Conservation (phyloP, 2,329 filamentous ascomycete genomes). For the Fusarium secorum region DNA sequence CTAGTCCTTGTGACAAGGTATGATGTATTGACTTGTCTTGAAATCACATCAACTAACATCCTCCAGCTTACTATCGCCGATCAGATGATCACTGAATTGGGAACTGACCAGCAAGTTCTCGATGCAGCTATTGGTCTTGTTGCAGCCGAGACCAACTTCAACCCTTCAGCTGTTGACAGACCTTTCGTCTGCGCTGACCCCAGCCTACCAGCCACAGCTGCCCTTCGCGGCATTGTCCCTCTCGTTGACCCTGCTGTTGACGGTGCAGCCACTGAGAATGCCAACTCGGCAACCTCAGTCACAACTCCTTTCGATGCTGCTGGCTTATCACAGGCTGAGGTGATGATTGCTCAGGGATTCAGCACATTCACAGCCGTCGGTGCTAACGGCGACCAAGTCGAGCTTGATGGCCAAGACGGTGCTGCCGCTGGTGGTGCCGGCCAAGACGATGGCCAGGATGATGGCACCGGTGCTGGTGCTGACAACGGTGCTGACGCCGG, state of each 20-base stretch:
- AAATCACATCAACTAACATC: slow-evolving; percentile 22
- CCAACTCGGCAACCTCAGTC: slow-evolving; percentile 63
- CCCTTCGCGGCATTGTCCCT: slow-evolving; percentile 71
- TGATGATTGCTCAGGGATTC: slow-evolving; percentile 69
- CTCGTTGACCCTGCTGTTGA: slow-evolving; percentile 70
- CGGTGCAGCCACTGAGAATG: slow-evolving; percentile 65
- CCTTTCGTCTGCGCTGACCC: slow-evolving; percentile 71
- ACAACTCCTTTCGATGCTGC: slow-evolving; percentile 63
- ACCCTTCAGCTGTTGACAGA: slow-evolving; percentile 67
- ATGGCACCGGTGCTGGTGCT: slow-evolving; percentile 1
- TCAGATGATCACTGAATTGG: slow-evolving; percentile 68
- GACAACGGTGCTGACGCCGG: slow-evolving; percentile 23
- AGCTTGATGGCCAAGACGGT: slow-evolving; percentile 48
- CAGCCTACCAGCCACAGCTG: slow-evolving; percentile 65
- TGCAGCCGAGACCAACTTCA: slow-evolving; percentile 76
- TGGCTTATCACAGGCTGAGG: slow-evolving; percentile 71
- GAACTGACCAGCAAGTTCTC: slow-evolving; percentile 65
- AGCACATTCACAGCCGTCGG: slow-evolving; percentile 62
- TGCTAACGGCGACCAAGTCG: slow-evolving; percentile 43
- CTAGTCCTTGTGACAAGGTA: slow-evolving; percentile 72
- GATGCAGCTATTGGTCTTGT: slow-evolving; percentile 69
- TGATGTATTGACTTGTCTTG: neutral
- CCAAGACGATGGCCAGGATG: slow-evolving; percentile 55
- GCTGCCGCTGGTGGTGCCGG: slow-evolving; percentile 37
- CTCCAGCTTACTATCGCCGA: slow-evolving; percentile 67